Conservation (phyloP, 2,329 filamentous ascomycete genomes). For the Didymella pomorum region DNA sequence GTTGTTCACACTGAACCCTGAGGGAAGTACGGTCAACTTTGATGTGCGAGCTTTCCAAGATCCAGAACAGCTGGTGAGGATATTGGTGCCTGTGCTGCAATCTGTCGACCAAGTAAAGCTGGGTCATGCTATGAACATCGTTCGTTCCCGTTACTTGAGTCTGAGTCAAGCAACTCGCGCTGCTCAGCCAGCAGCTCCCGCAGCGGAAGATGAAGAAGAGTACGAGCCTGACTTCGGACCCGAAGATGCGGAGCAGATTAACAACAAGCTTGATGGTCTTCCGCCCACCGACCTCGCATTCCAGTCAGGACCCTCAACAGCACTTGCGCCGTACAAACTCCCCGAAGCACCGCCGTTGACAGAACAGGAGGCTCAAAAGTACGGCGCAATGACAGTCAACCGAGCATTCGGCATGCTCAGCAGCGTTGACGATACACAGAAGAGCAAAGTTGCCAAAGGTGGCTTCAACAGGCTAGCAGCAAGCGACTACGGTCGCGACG, state of each 20-base stretch:
- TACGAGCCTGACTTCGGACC: constrained; percentile 89
- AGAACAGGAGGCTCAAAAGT: constrained; percentile 73
- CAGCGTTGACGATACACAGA: constrained; percentile 69
- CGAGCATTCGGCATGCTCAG: constrained; percentile 82
- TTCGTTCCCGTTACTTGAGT: constrained; percentile 53
- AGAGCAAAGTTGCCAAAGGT: constrained; percentile 62
- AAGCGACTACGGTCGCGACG: constrained; percentile 83
- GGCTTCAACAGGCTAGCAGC: constrained; percentile 87
- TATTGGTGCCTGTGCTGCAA: constrained; percentile 80
- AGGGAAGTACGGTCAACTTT: constrained; percentile 77
- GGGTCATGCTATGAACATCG: constrained; percentile 72
- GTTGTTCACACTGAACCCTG: constrained; percentile 83
- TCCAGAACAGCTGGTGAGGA: constrained; percentile 76
- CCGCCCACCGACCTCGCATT: constrained; percentile 64
- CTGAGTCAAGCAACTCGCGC: constrained; percentile 43
- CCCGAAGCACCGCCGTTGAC: constrained; percentile 78
- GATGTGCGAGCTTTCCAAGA: constrained; percentile 80
- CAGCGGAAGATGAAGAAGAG: constrained; percentile 76
- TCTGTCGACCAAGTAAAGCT: constrained; percentile 74
- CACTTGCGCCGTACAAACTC: constrained; percentile 77
- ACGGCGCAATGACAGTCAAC: constrained; percentile 76
- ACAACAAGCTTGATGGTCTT: constrained; percentile 77
- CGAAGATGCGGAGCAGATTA: constrained; percentile 78
- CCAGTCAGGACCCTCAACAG: constrained; percentile 43
- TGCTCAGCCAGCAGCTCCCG: constrained; percentile 39